Base-by-base conservation (phyloP, 2,329 filamentous ascomycete species). In the Hypoxylon rubiginosum region DNA sequence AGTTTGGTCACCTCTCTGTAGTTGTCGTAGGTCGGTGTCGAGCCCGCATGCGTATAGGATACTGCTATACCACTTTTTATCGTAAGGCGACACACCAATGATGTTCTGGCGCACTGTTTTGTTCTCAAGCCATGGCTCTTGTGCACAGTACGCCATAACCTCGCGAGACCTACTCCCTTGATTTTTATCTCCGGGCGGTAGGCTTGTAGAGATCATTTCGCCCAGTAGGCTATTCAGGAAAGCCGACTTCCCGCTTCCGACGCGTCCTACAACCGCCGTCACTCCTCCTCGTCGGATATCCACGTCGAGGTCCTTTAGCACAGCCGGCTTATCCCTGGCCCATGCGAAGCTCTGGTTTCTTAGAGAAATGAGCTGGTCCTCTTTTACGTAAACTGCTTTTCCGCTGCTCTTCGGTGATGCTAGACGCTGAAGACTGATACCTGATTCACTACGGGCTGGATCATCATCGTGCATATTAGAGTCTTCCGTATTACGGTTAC, bases 81-180 rank as follows among this genome's bases (percentile, higher is more conserved):
- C 74, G 39, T 69, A 69, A 11, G 56, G 49, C 0, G 70, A 71
- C 11, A 60, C 57, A 0, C 79, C 81, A 0, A 80, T 62, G 4
- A 85, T 81, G 36, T 80, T 81, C 0, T 80, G 67, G 7, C 74
- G 73, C n/a, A 84, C 70, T 0, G 77, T 79, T 1, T 68, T 74
- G 60, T 84, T 84, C 3, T 75, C 75, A 1, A 83, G 74, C 81
- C 82, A 85, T 0, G 82, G 78, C 0, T 72, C 74, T 55, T 85
- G 83, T 48, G 79, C 78, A 58, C 81, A 83, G 67, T 80, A 84
- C 0, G 79, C 81, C 0, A 72, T 48, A 3, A 71, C n/a, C 17
- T 43, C 39, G 39, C n/a, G n/a, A 19, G 2, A 43, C n/a, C n/a
- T 43, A 19, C 15, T 19, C 39, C 13, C n/a, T 8, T 19, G 39